Conservation (phyloP, 1,284 basidiomycete species). For the Kwoniella shivajii region DNA sequence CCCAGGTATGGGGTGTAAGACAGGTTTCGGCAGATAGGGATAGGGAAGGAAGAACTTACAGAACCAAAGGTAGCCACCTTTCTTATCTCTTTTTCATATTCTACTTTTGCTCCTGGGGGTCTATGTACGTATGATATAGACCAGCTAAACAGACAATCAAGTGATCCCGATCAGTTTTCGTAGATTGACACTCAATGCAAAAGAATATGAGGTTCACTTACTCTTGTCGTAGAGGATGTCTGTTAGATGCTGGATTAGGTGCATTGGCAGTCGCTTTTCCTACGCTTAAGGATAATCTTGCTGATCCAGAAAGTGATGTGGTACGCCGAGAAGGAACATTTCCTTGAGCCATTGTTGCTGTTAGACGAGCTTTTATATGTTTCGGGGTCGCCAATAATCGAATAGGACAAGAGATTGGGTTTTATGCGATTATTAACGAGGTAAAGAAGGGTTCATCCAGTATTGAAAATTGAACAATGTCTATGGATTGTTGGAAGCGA, state of each 20-base stretch:
- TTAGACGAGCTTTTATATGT: no score
- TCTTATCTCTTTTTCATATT: conserved; percentile 55
- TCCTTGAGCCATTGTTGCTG: conserved; percentile 23
- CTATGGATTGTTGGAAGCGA: no score
- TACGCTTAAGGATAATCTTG: conserved; percentile 47
- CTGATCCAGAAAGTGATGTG: conserved; percentile 42
- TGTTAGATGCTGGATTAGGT: conserved; percentile 25
- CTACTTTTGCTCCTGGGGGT: conserved; percentile 52
- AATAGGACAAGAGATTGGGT: no score
- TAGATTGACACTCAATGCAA: background rate
- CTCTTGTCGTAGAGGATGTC: conserved; percentile 53
- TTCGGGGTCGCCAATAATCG: no score
- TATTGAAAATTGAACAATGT: no score
- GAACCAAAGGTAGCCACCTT: conserved; percentile 56
- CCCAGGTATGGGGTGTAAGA: no score
- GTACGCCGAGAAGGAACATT: conserved; percentile 30
- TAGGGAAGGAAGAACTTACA: conserved; percentile 28
- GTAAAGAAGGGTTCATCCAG: no score
- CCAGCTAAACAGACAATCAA: conserved; percentile 41
- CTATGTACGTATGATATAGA: conserved; percentile 54
- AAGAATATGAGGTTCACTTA: conserved; percentile 25
- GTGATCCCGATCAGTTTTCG: background rate
- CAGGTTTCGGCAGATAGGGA: no score
- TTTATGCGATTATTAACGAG: no score
- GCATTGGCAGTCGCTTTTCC: conserved; percentile 29